Evolutionary conservation across 441 rosid species (phyloP), one percentile per base, ranked within the genome.

Genomic region (Corymbia citriodora): DNA sequence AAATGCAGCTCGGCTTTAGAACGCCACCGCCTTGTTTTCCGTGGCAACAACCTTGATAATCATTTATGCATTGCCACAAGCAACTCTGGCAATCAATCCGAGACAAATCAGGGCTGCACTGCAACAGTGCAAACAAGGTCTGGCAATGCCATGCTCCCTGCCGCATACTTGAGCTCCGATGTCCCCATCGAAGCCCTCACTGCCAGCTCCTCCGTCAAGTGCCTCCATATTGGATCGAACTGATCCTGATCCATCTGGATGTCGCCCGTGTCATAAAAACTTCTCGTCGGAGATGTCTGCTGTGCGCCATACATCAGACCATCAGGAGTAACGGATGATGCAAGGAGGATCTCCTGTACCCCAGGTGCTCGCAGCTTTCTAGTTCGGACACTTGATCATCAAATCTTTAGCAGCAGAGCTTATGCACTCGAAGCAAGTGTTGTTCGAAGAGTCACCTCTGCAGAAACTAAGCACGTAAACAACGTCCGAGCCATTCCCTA

Each of bases 231-330:
- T 16, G 0, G 3, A 72, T 72, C 29, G 16, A 72, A 72, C 50
- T 72, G 83, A 36, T 72, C 16, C 83, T 72, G 83, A 72, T 36
- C 74, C 40, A 15, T n/a, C 36, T 2, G 2, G 74, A 65, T n/a
- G 74, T 65, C 8, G 74, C 36, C 74, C 0, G 21, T n/a, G 36
- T n/a, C 15, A n/a, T n/a, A n/a, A 14, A 13, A 2, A 5, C 0
- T 2, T n/a, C 0, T 4, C 3, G 36, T n/a, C 21, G 74, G 74
- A n/a, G 0, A 0, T 65, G 74, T 0, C 19, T 65, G 74, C 74
- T 65, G n/a, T 36, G 8, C 2, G 21, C 40, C 74, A 0, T 15
- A 15, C 0, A 65, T 65, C 10, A 21, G 74, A n/a, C 0, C 0
- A n/a, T 65, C 19, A n/a, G 40, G 40, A 17, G 40, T 65, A 65